phyloP scores from a whole-genome alignment of 2,329 filamentous ascomycete genomes.

The Scytalidium lignicola region DNA sequence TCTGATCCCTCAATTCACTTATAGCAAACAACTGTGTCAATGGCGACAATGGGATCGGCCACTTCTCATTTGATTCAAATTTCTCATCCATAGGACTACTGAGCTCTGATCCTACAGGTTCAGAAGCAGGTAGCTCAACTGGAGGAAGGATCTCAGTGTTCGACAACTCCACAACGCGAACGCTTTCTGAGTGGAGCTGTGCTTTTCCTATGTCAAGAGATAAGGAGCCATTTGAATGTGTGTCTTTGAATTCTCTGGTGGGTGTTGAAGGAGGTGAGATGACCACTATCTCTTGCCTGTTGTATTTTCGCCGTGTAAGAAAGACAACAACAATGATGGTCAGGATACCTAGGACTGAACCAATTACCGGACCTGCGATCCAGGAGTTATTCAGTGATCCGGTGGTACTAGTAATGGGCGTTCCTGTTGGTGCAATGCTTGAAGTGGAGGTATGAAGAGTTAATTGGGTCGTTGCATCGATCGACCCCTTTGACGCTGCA shows the following conservation, averaged over 20 bases:
- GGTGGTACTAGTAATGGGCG: neutral
- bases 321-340: conserved; percentile 22
- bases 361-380: conserved; percentile 21
- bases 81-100: conserved; percentile 10
- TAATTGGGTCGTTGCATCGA: neutral
- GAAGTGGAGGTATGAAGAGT: neutral
- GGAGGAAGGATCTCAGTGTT: conserved; percentile 14
- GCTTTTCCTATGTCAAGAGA: conserved; percentile 8
- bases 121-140: conserved; percentile 17
- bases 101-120: conserved; percentile 21
- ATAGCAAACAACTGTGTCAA: conserved; percentile 17
- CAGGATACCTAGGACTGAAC: conserved; percentile 18
- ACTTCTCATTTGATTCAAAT: conserved; percentile 9
- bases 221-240: neutral
- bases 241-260: conserved; percentile 3
- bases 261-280: neutral
- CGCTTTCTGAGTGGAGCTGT: conserved; percentile 16
- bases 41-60: conserved; percentile 17
- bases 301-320: conserved; percentile 17
- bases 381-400: conserved; percentile 12
- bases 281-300: conserved; percentile 1
- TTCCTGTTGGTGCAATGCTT: neutral
- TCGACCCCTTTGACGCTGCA: neutral
- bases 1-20: conserved; percentile 18
- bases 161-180: conserved; percentile 14